These are phyloP conservation scores for Solanum ossicruentum DNA, from an alignment of 257 asterid genomes.

Conservation along the genomic window DNA sequence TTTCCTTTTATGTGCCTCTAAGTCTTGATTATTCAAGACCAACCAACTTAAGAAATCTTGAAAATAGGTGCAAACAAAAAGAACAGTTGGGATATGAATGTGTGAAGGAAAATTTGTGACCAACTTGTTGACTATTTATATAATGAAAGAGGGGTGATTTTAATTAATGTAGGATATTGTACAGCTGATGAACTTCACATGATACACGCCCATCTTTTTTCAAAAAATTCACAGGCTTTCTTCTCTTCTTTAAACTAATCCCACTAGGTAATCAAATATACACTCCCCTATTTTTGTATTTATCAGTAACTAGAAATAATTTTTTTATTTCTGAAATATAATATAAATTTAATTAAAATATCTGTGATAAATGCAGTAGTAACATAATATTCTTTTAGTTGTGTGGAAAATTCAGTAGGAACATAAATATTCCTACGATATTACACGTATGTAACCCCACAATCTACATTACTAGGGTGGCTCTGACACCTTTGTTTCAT, in stretches of 20 bases:
- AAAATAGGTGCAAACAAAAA: not conserved
- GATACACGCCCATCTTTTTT: slow-evolving; percentile 42
- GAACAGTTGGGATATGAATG: not conserved
- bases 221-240: slow-evolving; percentile 51
- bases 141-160: slow-evolving; percentile 11
- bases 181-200: slow-evolving; percentile 58
- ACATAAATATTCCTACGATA: not conserved
- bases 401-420: not conserved
- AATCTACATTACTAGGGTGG: not conserved
- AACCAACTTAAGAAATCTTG: not conserved
- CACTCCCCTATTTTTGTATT: no score
- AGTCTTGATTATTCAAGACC: not conserved
- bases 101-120: no score
- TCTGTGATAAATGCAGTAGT: no score
- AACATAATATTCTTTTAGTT: no score
- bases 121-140: no score
- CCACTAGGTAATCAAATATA: not conserved
- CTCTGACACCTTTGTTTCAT: not conserved
- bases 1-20: not conserved
- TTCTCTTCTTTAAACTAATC: slow-evolving; percentile 3
- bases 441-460: not conserved
- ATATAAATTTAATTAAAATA: no score
- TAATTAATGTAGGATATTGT: slow-evolving; percentile 31
- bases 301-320: no score
- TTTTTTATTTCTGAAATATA: no score